Base-by-base conservation (phyloP, 441 rosid genomes). In the Brassica hybrid region DNA sequence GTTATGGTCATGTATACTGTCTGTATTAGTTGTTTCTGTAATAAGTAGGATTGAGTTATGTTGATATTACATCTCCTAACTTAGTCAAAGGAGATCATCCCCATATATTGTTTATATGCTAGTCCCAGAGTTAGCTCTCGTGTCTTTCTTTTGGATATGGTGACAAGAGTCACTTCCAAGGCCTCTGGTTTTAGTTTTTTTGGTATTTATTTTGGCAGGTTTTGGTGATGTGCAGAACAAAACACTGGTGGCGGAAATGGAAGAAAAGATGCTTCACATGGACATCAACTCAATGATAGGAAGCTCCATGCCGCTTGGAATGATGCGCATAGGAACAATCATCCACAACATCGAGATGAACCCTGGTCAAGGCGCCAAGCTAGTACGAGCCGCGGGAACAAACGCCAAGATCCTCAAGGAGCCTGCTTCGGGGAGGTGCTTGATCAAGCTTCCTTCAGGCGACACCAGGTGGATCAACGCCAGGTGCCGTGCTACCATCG, bases 311-410 rank as follows among this genome's bases (percentile, higher is more conserved):
- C 97, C 97, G 0, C 81, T 92, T 23, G 84, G 90, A 48, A 79
- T 86, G 43, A 94, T 92, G 98, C 89, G 93, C 10, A 91, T 92
- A 3, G 96, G 97, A 41, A 92, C 96, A 10, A 82, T 89, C 56
- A 89, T 92, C 76, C 97, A 92, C 91, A 91, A 92, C 86, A 88
- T 91, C 27, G 97, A 94, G 83, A 68, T 91, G 80, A 89, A 90
- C 75, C 92, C 97, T 0, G 94, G 94, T 38, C 91, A 90, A 84
- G 97, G 4, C 1, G 94, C 91, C 2, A 91, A 94, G 85, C 77
- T 94, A 32, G 97, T 91, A 57, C 80, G 94, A 38, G 87, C 98
- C 2, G 94, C 97, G 1, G 97, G 97, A 65, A 94, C 97, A 23
- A 81, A 70, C 45, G 97, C 98, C 61, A 91, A 91, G 92, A 91